phyloP scores from a whole-genome alignment of 441 rosid species.

The Aleurites moluccanus region DNA sequence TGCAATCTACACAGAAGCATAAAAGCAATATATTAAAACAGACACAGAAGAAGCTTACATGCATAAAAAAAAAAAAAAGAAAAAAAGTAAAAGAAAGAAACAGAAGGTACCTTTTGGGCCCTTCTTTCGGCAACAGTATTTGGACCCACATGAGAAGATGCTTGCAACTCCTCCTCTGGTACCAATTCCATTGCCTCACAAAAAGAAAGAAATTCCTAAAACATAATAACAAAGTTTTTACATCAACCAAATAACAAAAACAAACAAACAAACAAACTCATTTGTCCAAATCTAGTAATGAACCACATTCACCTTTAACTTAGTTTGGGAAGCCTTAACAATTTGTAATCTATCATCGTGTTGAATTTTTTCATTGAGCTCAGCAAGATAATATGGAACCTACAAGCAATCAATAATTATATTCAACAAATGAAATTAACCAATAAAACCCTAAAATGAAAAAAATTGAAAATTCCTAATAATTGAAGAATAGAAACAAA shows the following conservation, averaged over 20 bases:
- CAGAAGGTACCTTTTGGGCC: constrained; percentile 64
- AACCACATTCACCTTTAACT: constrained; percentile 55
- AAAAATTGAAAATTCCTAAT: neutral
- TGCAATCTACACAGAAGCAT: constrained; percentile 54
- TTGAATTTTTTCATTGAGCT: constrained; percentile 63
- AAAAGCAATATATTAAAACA: neutral
- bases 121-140: constrained; percentile 63
- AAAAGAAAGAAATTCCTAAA: constrained; percentile 81
- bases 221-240: constrained; percentile 4
- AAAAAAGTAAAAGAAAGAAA: neutral
- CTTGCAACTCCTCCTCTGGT: constrained; percentile 71
- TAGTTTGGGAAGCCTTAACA: constrained; percentile 56
- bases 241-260: neutral
- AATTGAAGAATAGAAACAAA: constrained; percentile 12
- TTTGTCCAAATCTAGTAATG: neutral
- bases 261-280: neutral
- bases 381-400: constrained; percentile 87
- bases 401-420: constrained; percentile 18
- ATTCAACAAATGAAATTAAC: neutral
- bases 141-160: constrained; percentile 46
- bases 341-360: constrained; percentile 64
- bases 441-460: neutral
- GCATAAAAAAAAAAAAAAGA: neutral
- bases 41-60: neutral
- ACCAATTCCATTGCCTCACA: constrained; percentile 92